These are phyloP conservation scores for Trichoderma atroviride DNA, from an alignment of 2,329 filamentous ascomycete genomes.

Conservation along the genomic window DNA sequence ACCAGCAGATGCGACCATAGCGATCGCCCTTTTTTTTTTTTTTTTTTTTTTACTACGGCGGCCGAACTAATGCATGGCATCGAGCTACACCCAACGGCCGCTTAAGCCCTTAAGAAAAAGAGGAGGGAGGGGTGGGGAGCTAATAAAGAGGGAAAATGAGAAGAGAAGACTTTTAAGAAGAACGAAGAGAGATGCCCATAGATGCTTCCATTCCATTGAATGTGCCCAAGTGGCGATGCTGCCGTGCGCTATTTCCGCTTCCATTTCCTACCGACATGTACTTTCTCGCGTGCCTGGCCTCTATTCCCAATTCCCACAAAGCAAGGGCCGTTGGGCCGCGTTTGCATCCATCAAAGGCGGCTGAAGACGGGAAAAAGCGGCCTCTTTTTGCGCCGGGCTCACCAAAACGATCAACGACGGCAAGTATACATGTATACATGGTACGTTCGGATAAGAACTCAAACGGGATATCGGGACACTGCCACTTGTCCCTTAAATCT, in stretches of 20 bases:
- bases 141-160: not conserved
- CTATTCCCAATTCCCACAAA: not conserved
- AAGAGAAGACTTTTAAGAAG: not conserved
- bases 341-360: no score
- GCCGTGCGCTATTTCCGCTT: not conserved
- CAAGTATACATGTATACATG: no score
- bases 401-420: not conserved
- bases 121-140: not conserved
- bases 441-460: no score
- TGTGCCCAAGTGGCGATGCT: not conserved
- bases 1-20: constrained; percentile 7
- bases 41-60: no score
- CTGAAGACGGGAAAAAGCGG: not conserved
- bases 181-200: not conserved
- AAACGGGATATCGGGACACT: no score
- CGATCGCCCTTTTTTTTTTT: constrained; percentile 19
- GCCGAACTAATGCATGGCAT: constrained; percentile 22
- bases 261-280: no score
- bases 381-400: not conserved
- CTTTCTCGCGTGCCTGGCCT: not conserved
- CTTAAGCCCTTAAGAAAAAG: not conserved
- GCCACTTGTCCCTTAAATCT: no score
- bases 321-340: not conserved
- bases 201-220: not conserved
- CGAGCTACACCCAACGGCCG: constrained; percentile 6